Base-by-base conservation (phyloP, 306 rosid genomes). In the Lathyrus oleraceus region DNA sequence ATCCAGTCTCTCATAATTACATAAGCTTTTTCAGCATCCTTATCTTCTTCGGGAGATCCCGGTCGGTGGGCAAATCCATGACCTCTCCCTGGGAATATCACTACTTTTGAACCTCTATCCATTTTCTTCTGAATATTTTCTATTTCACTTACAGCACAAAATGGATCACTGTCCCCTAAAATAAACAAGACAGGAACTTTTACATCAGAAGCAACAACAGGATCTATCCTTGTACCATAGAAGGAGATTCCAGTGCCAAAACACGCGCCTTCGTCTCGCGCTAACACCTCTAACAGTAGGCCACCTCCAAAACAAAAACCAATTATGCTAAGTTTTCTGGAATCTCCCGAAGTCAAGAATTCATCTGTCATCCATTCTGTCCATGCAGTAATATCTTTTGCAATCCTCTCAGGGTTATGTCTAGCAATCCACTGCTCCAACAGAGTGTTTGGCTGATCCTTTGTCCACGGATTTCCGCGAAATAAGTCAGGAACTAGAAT, bases 11-110 rank as follows among this genome's bases (percentile, higher is more conserved):
- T 89, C 84, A 85, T 73, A 13, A 83, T 70, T 67, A 69, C 58
- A 73, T 81, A 91, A 39, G 94, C 94, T 74, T 70, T 76, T 74
- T 91, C 97, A 48, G 97, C 97, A 81, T 91, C 96, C 28, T 44
- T 85, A 79, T 91, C 96, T 67, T 91, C 96, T 59, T 89, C 91
- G 4, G 84, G 82, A 42, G 94, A 85, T 71, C 61, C 78, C 39
- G 97, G 94, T 11, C 92, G 74, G 84, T 91, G 97, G 1, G 76
- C 96, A 78, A 91, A 91, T 69, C 88, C 89, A 47, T 91, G 96
- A 47, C 89, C 94, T 81, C 97, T 79, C 16, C 91, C 96, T 40
- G 57, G 66, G 74, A 91, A 89, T 64, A 80, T 38, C 39, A 81
- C 87, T 56, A 84, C 70, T 76, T 72, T 82, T 5, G 91, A 87